Evolutionary conservation across 2,329 filamentous ascomycete species (phyloP).

Genomic region (Orbilia javanica): DNA sequence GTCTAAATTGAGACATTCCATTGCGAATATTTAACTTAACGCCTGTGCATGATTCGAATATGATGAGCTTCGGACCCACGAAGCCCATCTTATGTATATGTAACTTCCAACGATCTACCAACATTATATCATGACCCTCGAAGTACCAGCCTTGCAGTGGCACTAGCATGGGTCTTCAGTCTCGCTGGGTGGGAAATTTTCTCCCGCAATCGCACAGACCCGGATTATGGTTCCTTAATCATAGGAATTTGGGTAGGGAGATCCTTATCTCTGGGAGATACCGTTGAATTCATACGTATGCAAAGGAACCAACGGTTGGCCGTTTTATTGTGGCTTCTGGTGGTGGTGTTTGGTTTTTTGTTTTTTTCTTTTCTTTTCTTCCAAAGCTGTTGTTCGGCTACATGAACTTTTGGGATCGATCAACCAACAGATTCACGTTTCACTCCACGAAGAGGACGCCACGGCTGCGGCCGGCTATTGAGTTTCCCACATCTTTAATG

Average conservation of each 20-base stretch:
- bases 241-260: not conserved
- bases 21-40: not conserved
- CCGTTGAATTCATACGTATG: slow-evolving; percentile 15
- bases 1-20: slow-evolving; percentile 10
- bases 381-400: slow-evolving; percentile 17
- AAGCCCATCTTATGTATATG: slow-evolving; percentile 2
- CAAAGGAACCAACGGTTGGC: slow-evolving; percentile 9
- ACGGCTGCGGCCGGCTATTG: slow-evolving; percentile 19
- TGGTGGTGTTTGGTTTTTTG: not conserved
- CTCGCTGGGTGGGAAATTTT: slow-evolving; percentile 3
- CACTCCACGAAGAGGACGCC: slow-evolving; percentile 8
- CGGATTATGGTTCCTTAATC: slow-evolving; percentile 5
- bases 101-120: slow-evolving; percentile 21
- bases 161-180: slow-evolving; percentile 15
- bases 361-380: not conserved
- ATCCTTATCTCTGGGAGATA: slow-evolving; percentile 28
- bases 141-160: not conserved
- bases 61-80: not conserved
- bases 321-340: slow-evolving; percentile 27
- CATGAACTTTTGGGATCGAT: slow-evolving; percentile 7
- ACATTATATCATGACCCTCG: slow-evolving; percentile 14
- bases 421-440: slow-evolving; percentile 24
- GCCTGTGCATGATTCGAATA: not conserved
- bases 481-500: slow-evolving; percentile 16
- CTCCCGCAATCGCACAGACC: slow-evolving; percentile 1